These are phyloP conservation scores for Nemania bipapillata DNA, from an alignment of 2,329 filamentous ascomycete genomes.

Conservation along the genomic window DNA sequence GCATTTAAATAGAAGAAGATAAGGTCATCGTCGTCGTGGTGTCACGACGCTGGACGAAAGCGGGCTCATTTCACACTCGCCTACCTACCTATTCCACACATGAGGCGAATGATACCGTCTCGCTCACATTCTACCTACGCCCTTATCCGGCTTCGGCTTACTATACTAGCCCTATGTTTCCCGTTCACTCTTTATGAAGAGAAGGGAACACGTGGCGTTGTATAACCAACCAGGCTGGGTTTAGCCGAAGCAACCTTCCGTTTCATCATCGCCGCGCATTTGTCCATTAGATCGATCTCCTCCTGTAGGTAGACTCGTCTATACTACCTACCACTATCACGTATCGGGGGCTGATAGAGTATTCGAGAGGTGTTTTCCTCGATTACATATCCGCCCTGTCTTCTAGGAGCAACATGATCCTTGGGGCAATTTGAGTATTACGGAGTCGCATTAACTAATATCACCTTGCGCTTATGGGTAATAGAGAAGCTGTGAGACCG, in stretches of 20 bases:
- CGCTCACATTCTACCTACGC: not conserved
- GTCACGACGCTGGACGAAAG: slow-evolving; percentile 6
- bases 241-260: too few species aligned
- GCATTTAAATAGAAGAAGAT: slow-evolving; percentile 7
- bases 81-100: not conserved
- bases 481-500: not conserved
- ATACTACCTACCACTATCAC: too few species aligned
- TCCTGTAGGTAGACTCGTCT: too few species aligned
- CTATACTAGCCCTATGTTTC: not conserved
- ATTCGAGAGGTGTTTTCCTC: too few species aligned
- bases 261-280: too few species aligned
- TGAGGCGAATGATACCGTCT: not conserved
- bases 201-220: too few species aligned
- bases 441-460: not conserved
- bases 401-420: not conserved
- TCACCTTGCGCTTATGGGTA: not conserved
- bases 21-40: not conserved
- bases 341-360: too few species aligned
- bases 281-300: too few species aligned
- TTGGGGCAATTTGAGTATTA: not conserved
- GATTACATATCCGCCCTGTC: too few species aligned
- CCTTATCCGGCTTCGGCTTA: not conserved
- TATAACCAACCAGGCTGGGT: too few species aligned
- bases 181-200: too few species aligned
- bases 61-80: not conserved